These are phyloP conservation scores for Lepraria neglecta DNA, from an alignment of 495 filamentous ascomycete genomes.

Conservation along the genomic window DNA sequence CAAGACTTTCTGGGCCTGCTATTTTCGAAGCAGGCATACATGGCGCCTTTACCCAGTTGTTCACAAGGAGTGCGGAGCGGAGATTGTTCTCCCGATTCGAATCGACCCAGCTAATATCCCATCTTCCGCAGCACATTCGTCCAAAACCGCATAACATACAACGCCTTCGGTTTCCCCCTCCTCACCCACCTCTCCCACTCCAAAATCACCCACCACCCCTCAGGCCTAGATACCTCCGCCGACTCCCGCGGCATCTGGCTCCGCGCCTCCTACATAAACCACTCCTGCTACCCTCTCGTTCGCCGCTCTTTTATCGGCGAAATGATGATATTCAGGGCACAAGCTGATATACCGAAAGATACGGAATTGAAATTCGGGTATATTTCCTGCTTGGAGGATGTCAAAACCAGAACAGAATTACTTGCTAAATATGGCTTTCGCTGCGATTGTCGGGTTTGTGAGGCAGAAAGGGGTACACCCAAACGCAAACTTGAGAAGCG, in stretches of 20 bases:
- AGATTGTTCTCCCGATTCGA: not conserved
- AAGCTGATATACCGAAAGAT: slow-evolving; percentile 37
- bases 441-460: slow-evolving; percentile 43
- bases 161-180: slow-evolving; percentile 45
- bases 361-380: slow-evolving; percentile 47
- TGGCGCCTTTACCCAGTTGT: too few relatives aligned
- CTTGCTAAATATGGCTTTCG: slow-evolving; percentile 42
- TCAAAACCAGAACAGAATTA: slow-evolving; percentile 18
- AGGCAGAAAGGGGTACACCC: not conserved
- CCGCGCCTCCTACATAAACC: slow-evolving; percentile 50
- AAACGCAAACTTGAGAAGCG: not conserved
- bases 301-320: slow-evolving; percentile 51
- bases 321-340: slow-evolving; percentile 52
- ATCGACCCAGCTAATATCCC: not conserved
- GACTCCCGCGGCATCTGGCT: slow-evolving; percentile 47
- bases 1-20: too few relatives aligned
- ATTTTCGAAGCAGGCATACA: too few relatives aligned
- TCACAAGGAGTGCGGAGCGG: too few relatives aligned
- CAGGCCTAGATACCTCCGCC: slow-evolving; percentile 7
- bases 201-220: not conserved
- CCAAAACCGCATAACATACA: slow-evolving; percentile 41
- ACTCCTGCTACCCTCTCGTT: slow-evolving; percentile 46
- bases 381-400: slow-evolving; percentile 29
- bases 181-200: slow-evolving; percentile 10
- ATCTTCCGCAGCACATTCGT: slow-evolving; percentile 35